A percentile compares a stretch with the other conserved stretches of the same genome.
phyloP scores from a whole-genome alignment of 805 yeast genomes.

The Candida peoriensis region DNA sequence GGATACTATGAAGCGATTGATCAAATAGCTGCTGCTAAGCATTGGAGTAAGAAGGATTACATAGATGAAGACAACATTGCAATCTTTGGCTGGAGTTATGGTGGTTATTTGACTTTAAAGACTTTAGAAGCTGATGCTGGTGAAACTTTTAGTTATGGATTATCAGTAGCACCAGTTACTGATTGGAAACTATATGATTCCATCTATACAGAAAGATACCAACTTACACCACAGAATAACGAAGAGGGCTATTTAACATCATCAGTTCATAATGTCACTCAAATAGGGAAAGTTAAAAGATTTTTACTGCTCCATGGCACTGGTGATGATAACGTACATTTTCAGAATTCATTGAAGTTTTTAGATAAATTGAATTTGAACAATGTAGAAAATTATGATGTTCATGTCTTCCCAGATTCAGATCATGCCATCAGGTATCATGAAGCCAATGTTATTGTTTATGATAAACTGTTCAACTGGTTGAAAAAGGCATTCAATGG shows the following conservation, averaged over 20 bases:
- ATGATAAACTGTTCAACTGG: conserved; percentile 66
- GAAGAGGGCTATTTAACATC: conserved; percentile 54
- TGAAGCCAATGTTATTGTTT: conserved; percentile 66
- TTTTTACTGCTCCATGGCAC: conserved; percentile 93
- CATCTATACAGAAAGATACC: conserved; percentile 89
- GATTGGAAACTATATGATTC: conserved; percentile 92
- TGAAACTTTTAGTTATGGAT: conserved; percentile 74
- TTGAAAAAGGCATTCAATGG: conserved; percentile 54
- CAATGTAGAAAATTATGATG: conserved; percentile 79
- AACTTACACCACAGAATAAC: conserved; percentile 77
- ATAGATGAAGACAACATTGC: conserved; percentile 69
- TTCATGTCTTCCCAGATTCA: conserved; percentile 76
- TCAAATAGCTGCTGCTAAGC: conserved; percentile 79
- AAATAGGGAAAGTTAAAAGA: conserved; percentile 53
- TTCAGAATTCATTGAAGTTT: conserved; percentile 79
- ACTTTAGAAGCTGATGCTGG: conserved; percentile 80
- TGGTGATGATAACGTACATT: conserved; percentile 96
- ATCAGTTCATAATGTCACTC: conserved; percentile 50
- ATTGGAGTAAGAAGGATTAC: conserved; percentile 58
- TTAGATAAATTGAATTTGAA: conserved; percentile 68
- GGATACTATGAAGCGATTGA: conserved; percentile 83
- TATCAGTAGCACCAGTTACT: conserved; percentile 97
- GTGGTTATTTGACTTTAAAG: conserved; percentile 90
- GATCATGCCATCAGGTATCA: conserved; percentile 72
- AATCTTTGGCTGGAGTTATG: conserved; percentile 98